Conservation (phyloP, 2,329 filamentous ascomycete genomes). For the Davidsoniella eucalypti region DNA sequence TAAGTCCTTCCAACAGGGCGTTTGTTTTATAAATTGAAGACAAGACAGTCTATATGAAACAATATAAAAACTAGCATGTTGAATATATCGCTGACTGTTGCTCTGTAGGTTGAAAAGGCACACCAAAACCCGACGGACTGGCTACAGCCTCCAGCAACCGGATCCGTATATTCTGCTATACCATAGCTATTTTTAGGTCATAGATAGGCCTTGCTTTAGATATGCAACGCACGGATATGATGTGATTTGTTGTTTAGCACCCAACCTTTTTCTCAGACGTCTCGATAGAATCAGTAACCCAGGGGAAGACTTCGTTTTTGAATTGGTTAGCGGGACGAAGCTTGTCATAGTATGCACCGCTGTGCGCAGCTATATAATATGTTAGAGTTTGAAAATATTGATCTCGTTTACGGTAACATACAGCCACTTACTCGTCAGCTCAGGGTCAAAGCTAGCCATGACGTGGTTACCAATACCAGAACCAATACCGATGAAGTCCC, state of each 20-base stretch:
- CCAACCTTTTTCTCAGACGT: slow-evolving; percentile 12
- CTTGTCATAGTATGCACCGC: neutral
- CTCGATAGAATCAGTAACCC: slow-evolving; percentile 8
- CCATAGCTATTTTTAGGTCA: slow-evolving; percentile 2
- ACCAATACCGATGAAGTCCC: neutral
- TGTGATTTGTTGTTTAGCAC: neutral
- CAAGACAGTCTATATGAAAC: neutral
- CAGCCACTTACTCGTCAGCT: neutral
- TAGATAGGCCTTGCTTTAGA: neutral
- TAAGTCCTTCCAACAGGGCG: slow-evolving; percentile 12
- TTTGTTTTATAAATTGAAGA: neutral
- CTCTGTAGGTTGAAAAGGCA: slow-evolving; percentile 6
- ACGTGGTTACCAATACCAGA: slow-evolving; percentile 1
- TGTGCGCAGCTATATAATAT: neutral
- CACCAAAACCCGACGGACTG: slow-evolving; percentile 11
- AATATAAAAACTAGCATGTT: neutral
- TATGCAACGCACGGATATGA: neutral
- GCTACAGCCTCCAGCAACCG: slow-evolving; percentile 4
- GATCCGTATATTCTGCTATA: slow-evolving; percentile 7
- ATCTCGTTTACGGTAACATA: neutral
- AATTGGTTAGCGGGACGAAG: neutral
- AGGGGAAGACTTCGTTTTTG: slow-evolving; percentile 2
- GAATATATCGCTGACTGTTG: neutral
- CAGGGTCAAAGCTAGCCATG: neutral
- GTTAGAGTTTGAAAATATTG: neutral